phyloP scores from a whole-genome alignment of 2,329 filamentous ascomycete genomes.

The Atkinsonella hypoxylon region DNA sequence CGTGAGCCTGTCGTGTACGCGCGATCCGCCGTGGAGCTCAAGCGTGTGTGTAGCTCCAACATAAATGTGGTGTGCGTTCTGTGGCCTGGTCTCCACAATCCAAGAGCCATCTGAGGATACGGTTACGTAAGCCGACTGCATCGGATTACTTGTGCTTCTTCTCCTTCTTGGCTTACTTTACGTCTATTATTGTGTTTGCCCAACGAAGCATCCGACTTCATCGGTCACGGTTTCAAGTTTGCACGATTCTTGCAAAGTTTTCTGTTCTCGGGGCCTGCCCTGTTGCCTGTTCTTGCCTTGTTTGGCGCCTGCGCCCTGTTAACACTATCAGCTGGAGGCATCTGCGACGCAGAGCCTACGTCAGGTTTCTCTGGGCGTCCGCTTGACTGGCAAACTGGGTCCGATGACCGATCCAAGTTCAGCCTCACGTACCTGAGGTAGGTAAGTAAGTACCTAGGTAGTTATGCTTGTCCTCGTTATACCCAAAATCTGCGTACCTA shows the following conservation, averaged over 20 bases:
- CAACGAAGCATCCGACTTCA: no score
- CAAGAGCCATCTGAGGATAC: neutral
- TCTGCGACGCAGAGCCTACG: neutral
- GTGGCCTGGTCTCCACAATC: neutral
- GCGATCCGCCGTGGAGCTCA: slow-evolving; percentile 3
- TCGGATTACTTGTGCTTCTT: no score
- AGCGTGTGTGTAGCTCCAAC: neutral
- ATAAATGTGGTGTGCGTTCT: neutral
- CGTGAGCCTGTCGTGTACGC: slow-evolving; percentile 5
- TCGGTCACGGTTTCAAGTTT: neutral
- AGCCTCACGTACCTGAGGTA: neutral
- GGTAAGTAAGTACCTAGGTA: neutral
- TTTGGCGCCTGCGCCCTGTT: neutral
- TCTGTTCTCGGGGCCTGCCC: neutral
- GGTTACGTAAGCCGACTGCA: neutral
- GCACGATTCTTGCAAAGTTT: neutral
- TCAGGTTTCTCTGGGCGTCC: neutral
- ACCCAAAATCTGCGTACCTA: neutral
- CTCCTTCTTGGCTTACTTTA: no score
- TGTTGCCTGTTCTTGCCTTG: neutral
- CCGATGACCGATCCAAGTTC: neutral
- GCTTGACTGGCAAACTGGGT: neutral
- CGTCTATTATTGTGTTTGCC: no score
- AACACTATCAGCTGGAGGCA: neutral
- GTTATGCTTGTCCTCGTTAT: neutral